Conservation (phyloP, 73 alveolate species). For the Loxodes magnus region DNA sequence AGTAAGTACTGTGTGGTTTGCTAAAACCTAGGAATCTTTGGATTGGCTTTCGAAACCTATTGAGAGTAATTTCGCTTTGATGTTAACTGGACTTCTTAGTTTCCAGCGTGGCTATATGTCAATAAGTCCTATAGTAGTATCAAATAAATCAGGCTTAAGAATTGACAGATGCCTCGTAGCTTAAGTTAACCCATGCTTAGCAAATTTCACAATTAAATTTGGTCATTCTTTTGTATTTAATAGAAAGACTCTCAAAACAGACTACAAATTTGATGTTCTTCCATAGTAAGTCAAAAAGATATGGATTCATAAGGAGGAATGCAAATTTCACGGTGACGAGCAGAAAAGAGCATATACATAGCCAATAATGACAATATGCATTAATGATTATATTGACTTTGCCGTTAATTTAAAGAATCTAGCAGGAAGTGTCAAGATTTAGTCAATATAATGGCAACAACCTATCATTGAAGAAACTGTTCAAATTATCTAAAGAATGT, state of each 20-base stretch:
- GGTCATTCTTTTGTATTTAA: not conserved
- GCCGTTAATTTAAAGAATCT: conserved; percentile 7
- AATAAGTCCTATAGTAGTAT: not conserved
- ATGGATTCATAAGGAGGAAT: conserved; percentile 11
- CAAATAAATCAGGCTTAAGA: conserved; percentile 1
- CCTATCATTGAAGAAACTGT: conserved; percentile 3
- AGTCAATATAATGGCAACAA: conserved; percentile 12
- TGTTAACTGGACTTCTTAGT: not conserved
- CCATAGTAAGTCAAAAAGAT: not conserved
- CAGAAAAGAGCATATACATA: not conserved
- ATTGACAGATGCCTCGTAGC: conserved; percentile 6
- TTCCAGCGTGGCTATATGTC: not conserved
- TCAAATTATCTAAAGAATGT: not conserved
- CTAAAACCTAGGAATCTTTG: not conserved
- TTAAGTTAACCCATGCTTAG: not conserved
- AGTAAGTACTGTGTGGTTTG: not conserved
- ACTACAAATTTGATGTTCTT: not conserved
- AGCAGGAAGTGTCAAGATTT: not conserved
- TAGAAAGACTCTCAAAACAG: not conserved
- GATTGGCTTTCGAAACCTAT: not conserved
- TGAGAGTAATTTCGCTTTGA: conserved; percentile 10
- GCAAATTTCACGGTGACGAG: conserved; percentile 7
- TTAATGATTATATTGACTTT: not conserved
- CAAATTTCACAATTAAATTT: not conserved
- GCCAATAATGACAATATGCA: not conserved